A percentile compares a stretch with the other conserved stretches of the same genome.
phyloP scores from a whole-genome alignment of 2,329 filamentous ascomycete species.

The Ambrosiella cleistominuta region DNA sequence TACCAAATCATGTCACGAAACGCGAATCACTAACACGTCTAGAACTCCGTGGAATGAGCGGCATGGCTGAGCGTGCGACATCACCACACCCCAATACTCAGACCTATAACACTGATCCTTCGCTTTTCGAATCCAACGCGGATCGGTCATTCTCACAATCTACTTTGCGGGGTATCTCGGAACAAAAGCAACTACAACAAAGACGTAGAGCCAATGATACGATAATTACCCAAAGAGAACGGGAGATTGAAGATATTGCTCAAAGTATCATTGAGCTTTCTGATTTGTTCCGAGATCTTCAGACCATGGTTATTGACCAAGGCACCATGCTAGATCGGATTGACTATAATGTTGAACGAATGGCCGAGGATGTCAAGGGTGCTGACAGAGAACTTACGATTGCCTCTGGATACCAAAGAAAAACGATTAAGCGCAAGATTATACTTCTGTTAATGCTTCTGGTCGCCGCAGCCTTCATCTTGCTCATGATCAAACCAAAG shows the following conservation, averaged over 20 bases:
- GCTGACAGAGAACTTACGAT: constrained; percentile 85
- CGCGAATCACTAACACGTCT: not conserved
- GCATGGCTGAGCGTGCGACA: constrained; percentile 25
- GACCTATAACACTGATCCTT: constrained; percentile 49
- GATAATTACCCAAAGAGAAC: constrained; percentile 77
- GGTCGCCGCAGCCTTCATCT: constrained; percentile 71
- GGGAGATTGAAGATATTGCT: constrained; percentile 94
- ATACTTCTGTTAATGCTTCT: constrained; percentile 76
- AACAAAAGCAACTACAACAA: constrained; percentile 41
- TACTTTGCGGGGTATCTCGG: constrained; percentile 62
- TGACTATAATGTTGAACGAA: constrained; percentile 94
- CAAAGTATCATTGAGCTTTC: constrained; percentile 95
- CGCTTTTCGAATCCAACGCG: constrained; percentile 79
- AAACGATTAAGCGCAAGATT: constrained; percentile 77
- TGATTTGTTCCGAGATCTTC: constrained; percentile 90
- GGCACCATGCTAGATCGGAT: constrained; percentile 85
- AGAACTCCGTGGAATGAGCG: constrained; percentile 61
- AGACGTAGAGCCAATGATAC: constrained; percentile 46
- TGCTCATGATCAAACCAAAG: constrained; percentile 51
- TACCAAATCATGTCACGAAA: not conserved
- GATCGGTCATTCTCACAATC: constrained; percentile 85
- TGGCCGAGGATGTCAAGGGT: constrained; percentile 81
- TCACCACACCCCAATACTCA: constrained; percentile 25
- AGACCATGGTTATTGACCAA: constrained; percentile 87
- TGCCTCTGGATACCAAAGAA: constrained; percentile 75